phyloP scores from a whole-genome alignment of 495 filamentous ascomycete genomes.

The Neurospora sp. region DNA sequence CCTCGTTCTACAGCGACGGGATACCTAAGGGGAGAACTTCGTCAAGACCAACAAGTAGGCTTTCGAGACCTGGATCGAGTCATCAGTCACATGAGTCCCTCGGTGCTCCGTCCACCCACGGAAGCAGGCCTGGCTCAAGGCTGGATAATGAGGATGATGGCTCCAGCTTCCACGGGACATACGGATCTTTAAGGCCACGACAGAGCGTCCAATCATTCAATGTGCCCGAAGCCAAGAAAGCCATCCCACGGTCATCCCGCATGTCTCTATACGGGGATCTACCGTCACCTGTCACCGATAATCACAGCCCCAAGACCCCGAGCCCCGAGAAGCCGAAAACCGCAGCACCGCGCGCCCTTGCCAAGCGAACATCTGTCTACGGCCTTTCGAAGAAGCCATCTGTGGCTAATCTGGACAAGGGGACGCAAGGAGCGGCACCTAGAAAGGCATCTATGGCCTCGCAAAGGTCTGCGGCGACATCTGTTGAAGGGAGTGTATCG shows the following conservation, averaged over 20 bases:
- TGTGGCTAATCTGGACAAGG: constrained; percentile 29
- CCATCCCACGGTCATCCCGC: constrained; percentile 2
- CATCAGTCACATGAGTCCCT: constrained; percentile 31
- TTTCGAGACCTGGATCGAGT: constrained; percentile 35
- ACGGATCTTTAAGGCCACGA: constrained; percentile 21
- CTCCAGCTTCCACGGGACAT: constrained; percentile 22
- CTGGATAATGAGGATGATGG: constrained; percentile 21
- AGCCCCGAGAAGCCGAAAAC: constrained; percentile 43
- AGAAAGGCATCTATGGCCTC: constrained; percentile 33
- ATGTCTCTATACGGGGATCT: constrained; percentile 8
- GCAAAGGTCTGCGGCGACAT: constrained; percentile 38
- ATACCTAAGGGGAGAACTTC: constrained; percentile 13
- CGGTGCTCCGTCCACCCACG: constrained; percentile 16
- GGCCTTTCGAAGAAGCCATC: constrained; percentile 46
- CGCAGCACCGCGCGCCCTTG: constrained; percentile 36
- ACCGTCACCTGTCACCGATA: constrained; percentile 15
- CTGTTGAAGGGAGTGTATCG: constrained; percentile 33
- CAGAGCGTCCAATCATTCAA: constrained; percentile 17
- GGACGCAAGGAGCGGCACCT: constrained; percentile 19
- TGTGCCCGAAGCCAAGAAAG: constrained; percentile 5
- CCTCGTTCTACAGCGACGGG: constrained; percentile 26
- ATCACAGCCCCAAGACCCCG: constrained; percentile 25
- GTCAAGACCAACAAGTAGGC: constrained; percentile 27
- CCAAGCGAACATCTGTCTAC: constrained; percentile 45
- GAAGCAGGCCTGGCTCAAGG: constrained; percentile 34